Evolutionary conservation across 768 basidiomycete species (phyloP), one percentile per base, ranked within the genome.

Genomic region (Phaeotremella skinneri): DNA sequence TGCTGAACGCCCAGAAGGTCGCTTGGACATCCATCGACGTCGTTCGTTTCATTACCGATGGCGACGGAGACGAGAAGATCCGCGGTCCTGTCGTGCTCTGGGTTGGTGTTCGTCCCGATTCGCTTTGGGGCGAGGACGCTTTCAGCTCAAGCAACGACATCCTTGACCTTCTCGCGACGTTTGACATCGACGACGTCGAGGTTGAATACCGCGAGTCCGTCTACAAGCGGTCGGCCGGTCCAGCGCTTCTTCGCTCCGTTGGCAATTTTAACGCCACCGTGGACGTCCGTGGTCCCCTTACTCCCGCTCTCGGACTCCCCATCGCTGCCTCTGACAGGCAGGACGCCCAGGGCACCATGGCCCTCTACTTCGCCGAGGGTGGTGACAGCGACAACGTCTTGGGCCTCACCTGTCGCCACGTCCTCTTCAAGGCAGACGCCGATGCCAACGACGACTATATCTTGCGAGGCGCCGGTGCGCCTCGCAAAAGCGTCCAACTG

Each of bases 201-300:
- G 37, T 41, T 13, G 37, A 41, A 13, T 41, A 13, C n/a, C 37
- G 37, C n/a, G 37, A 41, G n/a, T 41, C 37, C 13, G 13, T 41
- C 13, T n/a, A 13, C n/a, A 13, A 41, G 13, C 37, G n/a, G n/a
- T n/a, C n/a, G n/a, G n/a, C n/a, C n/a, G 37, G 37, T 13, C 37
- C 37, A 13, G 37, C 37, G 13, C 37, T 41, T 13, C n/a, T 41
- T 13, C 37, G n/a, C n/a, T n/a, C 37, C 13, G 37, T 41, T 13
- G 37, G n/a, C n/a, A n/a, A 41, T n/a, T 41, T 41, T n/a, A 41
- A 41, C 37, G n/a, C 37, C 37, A 41, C 37, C n/a, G 37, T n/a
- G 13, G 37, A 13, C 37, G 37, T 41, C n/a, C 37, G 37, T 13
- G 37, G 37, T 13, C 37, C 37, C n/a, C 37, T 41, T 13, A 41